Evolutionary conservation across 768 basidiomycete species (phyloP), one percentile per base, ranked within the genome.

Genomic region (Phylloporus arenicola): DNA sequence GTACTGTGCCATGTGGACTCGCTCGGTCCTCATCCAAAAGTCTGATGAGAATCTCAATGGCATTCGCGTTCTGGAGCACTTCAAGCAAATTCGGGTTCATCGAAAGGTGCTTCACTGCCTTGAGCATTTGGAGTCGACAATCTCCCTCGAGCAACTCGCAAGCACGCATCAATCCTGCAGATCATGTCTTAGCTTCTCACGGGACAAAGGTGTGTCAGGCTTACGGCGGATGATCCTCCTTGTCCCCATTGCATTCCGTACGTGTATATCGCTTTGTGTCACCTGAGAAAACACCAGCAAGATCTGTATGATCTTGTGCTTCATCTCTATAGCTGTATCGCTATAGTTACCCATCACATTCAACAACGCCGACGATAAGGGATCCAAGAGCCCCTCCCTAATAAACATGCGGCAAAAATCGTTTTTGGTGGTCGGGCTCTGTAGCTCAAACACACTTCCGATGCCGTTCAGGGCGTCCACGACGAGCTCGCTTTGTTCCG

Each of bases 321-420:
- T 92, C 74, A 84, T 89, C 54, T 86, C 87, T 12, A 76, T 70
- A 2, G 86, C 80, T 3, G 78, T 70, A 20, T 79, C 75, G 45
- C 80, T 86, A 10, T 80, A 78, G 50, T 80, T 84, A 3, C 81
- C 79, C 77, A 94, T 90, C 47, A 97, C 89, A 59, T 91, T 88
- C 51, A 95, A 72, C 22, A 99, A 69, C 3, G 95, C 96, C 2
- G 86, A 83, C 1, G 93, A 91, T 1, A 99, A 72, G 0, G 96
- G 95, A 57, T 96, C 94, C 41, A 96, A 75, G 3, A 99, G 74
- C 24, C 96, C 96, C 70, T 98, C 96, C 6, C 92, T 79, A 37
- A 96, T 91, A 72, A 98, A 95, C 88, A 98, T 94, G 10, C 96
- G 82, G 63, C 94, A 97, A 64, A 98, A 98, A 69, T 98, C 96